A percentile compares a stretch with the other conserved stretches of the same genome.
Conservation (phyloP, 345 rosid genomes). For the Pistacia vera region DNA sequence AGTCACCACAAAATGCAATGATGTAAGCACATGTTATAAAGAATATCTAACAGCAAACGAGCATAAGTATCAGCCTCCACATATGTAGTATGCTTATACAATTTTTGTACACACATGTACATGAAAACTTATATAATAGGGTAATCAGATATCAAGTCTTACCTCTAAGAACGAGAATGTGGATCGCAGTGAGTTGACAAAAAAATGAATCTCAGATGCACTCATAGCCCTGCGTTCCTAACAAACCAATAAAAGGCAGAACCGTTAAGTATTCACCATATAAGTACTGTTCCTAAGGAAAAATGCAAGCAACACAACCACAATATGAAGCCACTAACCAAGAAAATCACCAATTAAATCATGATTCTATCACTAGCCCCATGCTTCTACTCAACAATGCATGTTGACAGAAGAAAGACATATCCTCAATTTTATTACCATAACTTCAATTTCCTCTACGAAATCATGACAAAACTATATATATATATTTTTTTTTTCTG, state of each 20-base stretch:
- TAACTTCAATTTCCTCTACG: background rate
- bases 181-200: constrained; percentile 71
- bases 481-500: background rate
- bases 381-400: background rate
- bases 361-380: background rate
- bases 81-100: background rate
- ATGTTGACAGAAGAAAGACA: background rate
- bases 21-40: too few species aligned
- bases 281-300: background rate
- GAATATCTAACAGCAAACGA: too few species aligned
- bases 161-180: constrained; percentile 80
- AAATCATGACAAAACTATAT: background rate
- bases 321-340: background rate
- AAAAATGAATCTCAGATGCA: constrained; percentile 68
- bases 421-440: background rate
- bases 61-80: background rate
- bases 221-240: constrained; percentile 89
- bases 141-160: background rate
- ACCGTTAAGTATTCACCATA: constrained; percentile 11
- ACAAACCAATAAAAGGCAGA: constrained; percentile 34
- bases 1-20: background rate
- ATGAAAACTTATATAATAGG: background rate
- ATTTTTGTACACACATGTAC: background rate
- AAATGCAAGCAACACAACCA: too few species aligned
- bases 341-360: background rate